Conservation (phyloP, 108 stramenopile species). For the Schizochytrium sp. region DNA sequence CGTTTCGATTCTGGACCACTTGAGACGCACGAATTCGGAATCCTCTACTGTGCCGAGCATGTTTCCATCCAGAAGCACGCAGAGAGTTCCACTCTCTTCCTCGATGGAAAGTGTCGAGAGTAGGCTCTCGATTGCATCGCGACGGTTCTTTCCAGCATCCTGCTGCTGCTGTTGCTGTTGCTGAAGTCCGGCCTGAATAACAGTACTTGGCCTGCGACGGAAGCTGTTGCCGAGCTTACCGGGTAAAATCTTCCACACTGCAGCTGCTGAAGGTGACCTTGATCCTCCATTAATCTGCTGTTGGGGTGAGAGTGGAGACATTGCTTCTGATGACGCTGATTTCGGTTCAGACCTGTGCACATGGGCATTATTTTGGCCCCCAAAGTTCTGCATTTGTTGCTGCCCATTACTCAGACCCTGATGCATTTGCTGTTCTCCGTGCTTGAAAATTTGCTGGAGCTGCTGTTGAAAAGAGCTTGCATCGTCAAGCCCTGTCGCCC, state of each 20-base stretch:
- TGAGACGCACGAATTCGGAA: neutral
- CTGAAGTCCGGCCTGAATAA: neutral
- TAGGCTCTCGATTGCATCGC: neutral
- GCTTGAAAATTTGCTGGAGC: neutral
- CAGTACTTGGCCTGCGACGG: neutral
- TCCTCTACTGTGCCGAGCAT: conserved; percentile 37
- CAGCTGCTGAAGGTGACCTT: neutral
- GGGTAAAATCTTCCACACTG: conserved; percentile 1
- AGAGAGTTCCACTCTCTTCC: conserved; percentile 1
- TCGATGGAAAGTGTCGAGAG: neutral
- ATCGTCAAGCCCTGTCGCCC: neutral
- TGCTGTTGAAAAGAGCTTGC: neutral
- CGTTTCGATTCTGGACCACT: neutral
- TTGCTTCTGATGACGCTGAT: neutral
- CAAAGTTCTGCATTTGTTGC: too few species aligned
- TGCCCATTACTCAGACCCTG: neutral
- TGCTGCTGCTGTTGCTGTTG: neutral
- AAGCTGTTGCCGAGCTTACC: neutral
- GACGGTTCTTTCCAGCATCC: neutral
- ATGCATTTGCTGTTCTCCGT: neutral
- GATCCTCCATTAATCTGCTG: neutral
- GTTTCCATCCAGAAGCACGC: neutral
- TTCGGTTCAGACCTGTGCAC: too few species aligned
- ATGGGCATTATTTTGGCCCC: too few species aligned
- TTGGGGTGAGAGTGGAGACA: neutral